These are phyloP conservation scores for Logfia minima DNA, from an alignment of 129 eudicot genomes.

Conservation along the genomic window DNA sequence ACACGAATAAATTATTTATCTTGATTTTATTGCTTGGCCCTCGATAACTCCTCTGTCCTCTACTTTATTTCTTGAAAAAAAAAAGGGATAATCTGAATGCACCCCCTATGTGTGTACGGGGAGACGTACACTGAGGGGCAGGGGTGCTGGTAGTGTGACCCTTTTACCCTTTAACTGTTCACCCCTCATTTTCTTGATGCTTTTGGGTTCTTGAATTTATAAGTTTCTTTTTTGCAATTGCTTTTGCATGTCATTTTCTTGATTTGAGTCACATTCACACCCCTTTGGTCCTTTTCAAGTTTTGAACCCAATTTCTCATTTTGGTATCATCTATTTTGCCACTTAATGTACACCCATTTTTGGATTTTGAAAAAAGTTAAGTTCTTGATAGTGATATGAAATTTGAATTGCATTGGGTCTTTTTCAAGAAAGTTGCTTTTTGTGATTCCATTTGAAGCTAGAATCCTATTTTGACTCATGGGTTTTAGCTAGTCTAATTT, in stretches of 20 bases:
- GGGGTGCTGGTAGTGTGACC: too few relatives aligned
- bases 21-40: constrained; percentile 43
- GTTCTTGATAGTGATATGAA: constrained; percentile 18
- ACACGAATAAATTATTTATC: constrained; percentile 17
- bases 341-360: background rate
- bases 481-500: constrained; percentile 17
- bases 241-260: constrained; percentile 39
- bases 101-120: too few relatives aligned
- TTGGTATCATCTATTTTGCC: constrained; percentile 21
- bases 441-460: constrained; percentile 12
- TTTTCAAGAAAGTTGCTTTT: constrained; percentile 24
- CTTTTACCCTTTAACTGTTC: constrained; percentile 10
- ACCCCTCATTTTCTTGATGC: constrained; percentile 27
- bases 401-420: constrained; percentile 11
- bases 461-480: constrained; percentile 20
- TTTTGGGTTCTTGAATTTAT: constrained; percentile 10
- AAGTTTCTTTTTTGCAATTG: background rate
- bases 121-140: too few relatives aligned
- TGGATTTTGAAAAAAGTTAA: constrained; percentile 8
- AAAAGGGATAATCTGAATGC: too few relatives aligned
- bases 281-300: constrained; percentile 6
- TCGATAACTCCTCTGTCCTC: constrained; percentile 57
- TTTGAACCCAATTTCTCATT: constrained; percentile 26
- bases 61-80: constrained; percentile 29
- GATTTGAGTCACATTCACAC: background rate